A percentile compares a stretch with the other conserved stretches of the same genome.
Evolutionary conservation across 164 flowering plant species (phyloP).

Genomic region (Taxillus chinensis): DNA sequence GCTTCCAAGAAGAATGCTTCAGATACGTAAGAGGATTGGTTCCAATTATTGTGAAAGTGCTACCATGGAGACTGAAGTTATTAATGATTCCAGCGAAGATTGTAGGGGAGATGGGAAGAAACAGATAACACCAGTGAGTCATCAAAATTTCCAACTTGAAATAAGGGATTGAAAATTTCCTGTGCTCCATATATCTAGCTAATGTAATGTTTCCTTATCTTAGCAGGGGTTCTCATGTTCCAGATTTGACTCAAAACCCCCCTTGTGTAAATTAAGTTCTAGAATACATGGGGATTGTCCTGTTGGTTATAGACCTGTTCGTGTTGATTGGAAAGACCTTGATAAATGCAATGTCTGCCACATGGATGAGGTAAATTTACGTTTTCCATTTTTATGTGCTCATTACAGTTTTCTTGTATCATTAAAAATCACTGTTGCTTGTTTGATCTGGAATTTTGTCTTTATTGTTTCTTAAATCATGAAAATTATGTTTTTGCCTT

Average conservation of each 20-base stretch:
- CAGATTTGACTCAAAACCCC: constrained; percentile 27
- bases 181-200: not conserved
- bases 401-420: too few species aligned
- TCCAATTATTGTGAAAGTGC: constrained; percentile 26
- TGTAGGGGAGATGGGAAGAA: constrained; percentile 16
- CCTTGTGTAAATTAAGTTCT: constrained; percentile 26
- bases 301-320: constrained; percentile 70
- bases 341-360: constrained; percentile 96
- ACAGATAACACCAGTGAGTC: constrained; percentile 9
- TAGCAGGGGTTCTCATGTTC: constrained; percentile 51
- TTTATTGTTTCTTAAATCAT: not conserved
- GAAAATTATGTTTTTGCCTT: too few species aligned
- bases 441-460: not conserved
- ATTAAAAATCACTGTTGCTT: too few species aligned
- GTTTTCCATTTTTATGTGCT: not conserved
- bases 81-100: constrained; percentile 31
- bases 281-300: constrained; percentile 31
- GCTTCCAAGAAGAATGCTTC: constrained; percentile 62
- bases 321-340: constrained; percentile 87
- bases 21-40: constrained; percentile 28
- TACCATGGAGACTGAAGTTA: constrained; percentile 37
- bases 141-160: constrained; percentile 28
- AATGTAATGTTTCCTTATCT: not conserved
- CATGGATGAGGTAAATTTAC: constrained; percentile 84
- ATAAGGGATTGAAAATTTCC: constrained; percentile 37